These are phyloP conservation scores for Eleusine indica DNA, from an alignment of 176 grass and related monocot species.

Conservation along the genomic window DNA sequence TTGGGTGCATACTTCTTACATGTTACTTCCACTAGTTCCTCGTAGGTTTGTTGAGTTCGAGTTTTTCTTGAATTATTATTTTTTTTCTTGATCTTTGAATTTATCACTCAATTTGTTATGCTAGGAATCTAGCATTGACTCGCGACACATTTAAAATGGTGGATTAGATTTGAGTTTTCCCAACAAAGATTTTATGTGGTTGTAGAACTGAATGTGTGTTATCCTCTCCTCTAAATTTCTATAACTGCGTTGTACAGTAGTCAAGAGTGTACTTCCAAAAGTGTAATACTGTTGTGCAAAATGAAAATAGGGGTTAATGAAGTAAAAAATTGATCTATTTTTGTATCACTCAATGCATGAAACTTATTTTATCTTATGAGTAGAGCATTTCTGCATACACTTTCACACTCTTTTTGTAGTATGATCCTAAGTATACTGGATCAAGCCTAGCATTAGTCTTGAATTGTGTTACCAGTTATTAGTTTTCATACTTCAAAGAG, in stretches of 20 bases:
- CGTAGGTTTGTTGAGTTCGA: neutral
- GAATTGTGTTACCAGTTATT: constrained; percentile 17
- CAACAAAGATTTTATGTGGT: neutral
- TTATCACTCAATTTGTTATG: neutral
- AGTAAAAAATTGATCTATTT: neutral
- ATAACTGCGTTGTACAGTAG: neutral
- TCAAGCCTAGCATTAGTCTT: neutral
- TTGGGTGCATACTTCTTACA: neutral
- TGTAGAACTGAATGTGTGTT: neutral
- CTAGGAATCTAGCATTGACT: neutral
- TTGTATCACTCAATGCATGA: neutral
- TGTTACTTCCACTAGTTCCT: neutral
- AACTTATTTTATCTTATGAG: neutral
- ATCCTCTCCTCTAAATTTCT: neutral
- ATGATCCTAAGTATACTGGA: neutral
- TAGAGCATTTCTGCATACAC: neutral
- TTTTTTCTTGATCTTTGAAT: neutral
- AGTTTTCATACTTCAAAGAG: neutral
- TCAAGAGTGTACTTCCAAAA: neutral
- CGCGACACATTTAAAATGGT: neutral
- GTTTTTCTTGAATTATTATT: neutral
- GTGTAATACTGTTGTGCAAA: neutral
- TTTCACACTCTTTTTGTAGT: neutral
- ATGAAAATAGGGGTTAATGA: neutral
- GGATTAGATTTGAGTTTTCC: neutral